phyloP scores from a whole-genome alignment of 306 rosid genomes.

The Herpetospermum pedunculosum region DNA sequence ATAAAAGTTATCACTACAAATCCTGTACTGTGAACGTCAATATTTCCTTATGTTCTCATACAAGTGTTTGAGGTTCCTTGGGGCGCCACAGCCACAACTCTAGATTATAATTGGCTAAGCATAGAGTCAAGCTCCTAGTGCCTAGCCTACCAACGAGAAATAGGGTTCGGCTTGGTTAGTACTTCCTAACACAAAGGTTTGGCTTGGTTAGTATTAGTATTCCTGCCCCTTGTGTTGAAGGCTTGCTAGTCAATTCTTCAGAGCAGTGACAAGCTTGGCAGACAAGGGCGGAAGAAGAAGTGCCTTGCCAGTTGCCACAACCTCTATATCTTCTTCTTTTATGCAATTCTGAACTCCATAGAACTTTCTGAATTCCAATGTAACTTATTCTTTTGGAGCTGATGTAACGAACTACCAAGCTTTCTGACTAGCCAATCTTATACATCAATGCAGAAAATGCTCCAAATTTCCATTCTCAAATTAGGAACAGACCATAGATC shows the following conservation, averaged over 20 bases:
- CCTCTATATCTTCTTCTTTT: neutral
- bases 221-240: neutral
- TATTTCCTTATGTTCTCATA: neutral
- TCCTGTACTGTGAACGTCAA: neutral
- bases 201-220: neutral
- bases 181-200: neutral
- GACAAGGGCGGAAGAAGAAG: neutral
- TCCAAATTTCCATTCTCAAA: neutral
- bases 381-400: neutral
- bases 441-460: neutral
- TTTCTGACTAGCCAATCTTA: neutral
- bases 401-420: neutral
- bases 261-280: neutral
- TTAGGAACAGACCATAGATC: neutral
- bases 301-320: neutral
- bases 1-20: neutral
- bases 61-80: neutral
- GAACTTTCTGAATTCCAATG: neutral
- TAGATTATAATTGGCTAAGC: neutral
- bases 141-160: neutral
- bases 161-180: neutral
- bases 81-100: neutral
- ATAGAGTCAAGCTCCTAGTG: neutral
- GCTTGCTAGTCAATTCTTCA: neutral
- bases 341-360: neutral